phyloP scores from a whole-genome alignment of 2,329 filamentous ascomycete species.

The Plectosphaerella plurivora region DNA sequence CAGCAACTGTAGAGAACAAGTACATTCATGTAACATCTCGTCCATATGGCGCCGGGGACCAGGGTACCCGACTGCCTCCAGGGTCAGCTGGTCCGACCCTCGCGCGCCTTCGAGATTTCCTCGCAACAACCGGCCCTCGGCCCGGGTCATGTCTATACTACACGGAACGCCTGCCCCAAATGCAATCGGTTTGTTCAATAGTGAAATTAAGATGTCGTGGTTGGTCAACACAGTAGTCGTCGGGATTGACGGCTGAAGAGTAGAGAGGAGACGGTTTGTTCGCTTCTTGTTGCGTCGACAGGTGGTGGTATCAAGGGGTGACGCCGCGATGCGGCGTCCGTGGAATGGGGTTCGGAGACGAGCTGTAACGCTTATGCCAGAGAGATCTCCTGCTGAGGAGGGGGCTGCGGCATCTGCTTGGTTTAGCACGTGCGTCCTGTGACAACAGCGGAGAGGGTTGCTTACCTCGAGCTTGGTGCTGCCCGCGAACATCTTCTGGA shows the following conservation, averaged over 20 bases:
- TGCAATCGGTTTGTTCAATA: neutral
- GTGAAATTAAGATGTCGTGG: conserved; percentile 5
- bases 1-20: conserved; percentile 1
- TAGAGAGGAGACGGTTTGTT: conserved; percentile 8
- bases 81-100: no score
- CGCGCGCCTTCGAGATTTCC: no score
- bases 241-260: conserved; percentile 4
- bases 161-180: conserved; percentile 9
- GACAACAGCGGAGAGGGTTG: no score
- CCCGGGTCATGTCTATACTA: conserved; percentile 6
- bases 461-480: conserved; percentile 80
- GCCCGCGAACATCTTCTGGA: conserved; percentile 90
- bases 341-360: no score
- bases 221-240: conserved; percentile 4
- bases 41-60: neutral
- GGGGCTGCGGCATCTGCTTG: conserved; percentile 22
- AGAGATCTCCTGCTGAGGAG: conserved; percentile 23
- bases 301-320: neutral
- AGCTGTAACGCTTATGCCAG: conserved; percentile 19
- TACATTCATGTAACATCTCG: conserved; percentile 8
- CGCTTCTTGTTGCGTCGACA: neutral
- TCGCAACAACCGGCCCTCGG: neutral
- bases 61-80: no score
- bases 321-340: no score
- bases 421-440: conserved; percentile 7